Evolutionary conservation across 768 basidiomycete species (phyloP), one percentile per base, ranked within the genome.

Genomic region (Kockovaella imperatae): DNA sequence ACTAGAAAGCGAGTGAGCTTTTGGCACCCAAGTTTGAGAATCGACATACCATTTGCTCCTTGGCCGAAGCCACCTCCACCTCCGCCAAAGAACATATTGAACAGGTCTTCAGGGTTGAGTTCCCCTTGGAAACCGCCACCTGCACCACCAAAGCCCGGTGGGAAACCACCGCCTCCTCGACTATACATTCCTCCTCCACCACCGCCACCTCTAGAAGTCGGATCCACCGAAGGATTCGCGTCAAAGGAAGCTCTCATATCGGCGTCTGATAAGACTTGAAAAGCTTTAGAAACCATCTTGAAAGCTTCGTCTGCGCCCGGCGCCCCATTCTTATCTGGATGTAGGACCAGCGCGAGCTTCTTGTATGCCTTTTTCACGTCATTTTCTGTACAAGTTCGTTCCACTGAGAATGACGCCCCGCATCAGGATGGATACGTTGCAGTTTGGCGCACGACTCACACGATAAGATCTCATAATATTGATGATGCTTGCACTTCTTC

Each of bases 261-360:
- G 28, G 86, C 74, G 72, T 97, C 91, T 80, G 88, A 91, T 29
- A 97, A 75, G 7, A 96, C 83, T 68, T 93, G 89, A 73, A 96
- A 97, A 8, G 91, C 90, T 73, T 95, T 96, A 3, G 89, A 93
- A 24, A 97, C 88, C 84, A 91, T 76, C 76, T 97, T 97, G 75
- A 97, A 97, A 2, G 93, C 93, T 68, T 97, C 93, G 52, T 96
- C 93, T 14, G 93, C 93, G 32, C 88, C 87, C n/a, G 93, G 91
- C 17, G 93, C 93, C 5, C 89, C 88, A 62, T 71, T 71, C 47
- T 73, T 71, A 59, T 71, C 70, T 1, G 68, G 69, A 44, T 86
- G 85, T 42, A 73, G 50, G 13, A 61, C 64, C 49, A 95, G 75
- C 31, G 90, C 90, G 52, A 93, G 77, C 87, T 90, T 97, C 46